A percentile compares a stretch with the other conserved stretches of the same genome.
Evolutionary conservation across 306 rosid species (phyloP).

Genomic region (Gillenia trifoliata): DNA sequence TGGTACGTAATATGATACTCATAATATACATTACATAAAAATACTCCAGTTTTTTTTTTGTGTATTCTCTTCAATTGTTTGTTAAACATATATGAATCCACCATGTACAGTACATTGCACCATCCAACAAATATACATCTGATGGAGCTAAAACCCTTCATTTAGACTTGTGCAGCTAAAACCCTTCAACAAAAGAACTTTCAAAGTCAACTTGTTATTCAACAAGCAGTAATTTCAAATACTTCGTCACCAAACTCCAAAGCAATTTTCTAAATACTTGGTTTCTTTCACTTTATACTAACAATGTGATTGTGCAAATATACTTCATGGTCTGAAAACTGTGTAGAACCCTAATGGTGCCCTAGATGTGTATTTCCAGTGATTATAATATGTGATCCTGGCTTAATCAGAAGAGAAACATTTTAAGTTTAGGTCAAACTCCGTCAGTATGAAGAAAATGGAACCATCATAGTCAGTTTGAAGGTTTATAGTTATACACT

Average conservation of each 20-base stretch:
- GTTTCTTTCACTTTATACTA: neutral
- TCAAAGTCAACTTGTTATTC: neutral
- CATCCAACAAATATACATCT: neutral
- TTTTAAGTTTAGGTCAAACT: neutral
- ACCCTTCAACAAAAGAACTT: neutral
- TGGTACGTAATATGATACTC: neutral
- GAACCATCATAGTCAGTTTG: neutral
- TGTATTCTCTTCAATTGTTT: neutral
- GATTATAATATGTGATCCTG: neutral
- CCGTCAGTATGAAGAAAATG: neutral
- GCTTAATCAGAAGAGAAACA: neutral
- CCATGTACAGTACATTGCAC: neutral
- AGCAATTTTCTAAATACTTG: neutral
- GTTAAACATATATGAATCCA: neutral
- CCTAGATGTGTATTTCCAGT: neutral
- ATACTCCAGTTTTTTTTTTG: neutral
- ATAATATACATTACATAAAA: neutral
- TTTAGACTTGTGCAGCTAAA: neutral
- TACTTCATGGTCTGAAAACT: neutral
- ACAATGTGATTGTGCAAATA: neutral
- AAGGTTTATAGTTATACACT: neutral
- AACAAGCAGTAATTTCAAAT: neutral
- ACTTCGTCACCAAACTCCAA: neutral
- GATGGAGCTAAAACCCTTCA: neutral
- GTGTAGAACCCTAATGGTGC: neutral